These are phyloP conservation scores for Salvia hispanica DNA, from an alignment of 257 asterid genomes.

Conservation along the genomic window DNA sequence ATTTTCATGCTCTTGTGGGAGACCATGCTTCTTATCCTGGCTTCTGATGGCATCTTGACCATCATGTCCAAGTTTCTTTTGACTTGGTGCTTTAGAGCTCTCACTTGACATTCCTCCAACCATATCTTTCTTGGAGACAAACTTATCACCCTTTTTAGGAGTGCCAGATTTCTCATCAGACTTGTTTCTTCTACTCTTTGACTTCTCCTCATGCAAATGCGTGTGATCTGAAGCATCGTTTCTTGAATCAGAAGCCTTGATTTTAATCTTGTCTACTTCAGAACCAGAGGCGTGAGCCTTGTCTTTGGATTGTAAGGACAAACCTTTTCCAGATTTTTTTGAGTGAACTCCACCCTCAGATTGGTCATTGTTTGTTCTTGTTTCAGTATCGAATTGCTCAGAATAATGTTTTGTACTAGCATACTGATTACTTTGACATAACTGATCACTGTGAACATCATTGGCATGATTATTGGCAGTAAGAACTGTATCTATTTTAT, in stretches of 20 bases:
- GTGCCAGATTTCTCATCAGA: conserved; percentile 50
- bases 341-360: conserved; percentile 43
- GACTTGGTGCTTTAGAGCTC: conserved; percentile 49
- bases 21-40: conserved; percentile 54
- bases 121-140: conserved; percentile 52
- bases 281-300: conserved; percentile 50
- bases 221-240: conserved; percentile 47
- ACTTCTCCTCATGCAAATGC: conserved; percentile 51
- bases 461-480: conserved; percentile 40
- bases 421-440: conserved; percentile 45
- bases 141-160: conserved; percentile 52
- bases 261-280: conserved; percentile 49
- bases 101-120: conserved; percentile 54
- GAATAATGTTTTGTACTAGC: conserved; percentile 40
- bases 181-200: conserved; percentile 64
- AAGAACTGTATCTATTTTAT: conserved; percentile 46
- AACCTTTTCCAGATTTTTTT: conserved; percentile 65
- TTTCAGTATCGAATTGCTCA: conserved; percentile 49
- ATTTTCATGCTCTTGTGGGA: conserved; percentile 45
- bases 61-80: conserved; percentile 45
- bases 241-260: conserved; percentile 45
- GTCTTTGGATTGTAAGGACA: conserved; percentile 66
- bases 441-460: conserved; percentile 33
- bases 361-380: conserved; percentile 42
- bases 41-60: conserved; percentile 43